Conservation (phyloP, 2,329 filamentous ascomycete genomes). For the Trichoderma hamatum region DNA sequence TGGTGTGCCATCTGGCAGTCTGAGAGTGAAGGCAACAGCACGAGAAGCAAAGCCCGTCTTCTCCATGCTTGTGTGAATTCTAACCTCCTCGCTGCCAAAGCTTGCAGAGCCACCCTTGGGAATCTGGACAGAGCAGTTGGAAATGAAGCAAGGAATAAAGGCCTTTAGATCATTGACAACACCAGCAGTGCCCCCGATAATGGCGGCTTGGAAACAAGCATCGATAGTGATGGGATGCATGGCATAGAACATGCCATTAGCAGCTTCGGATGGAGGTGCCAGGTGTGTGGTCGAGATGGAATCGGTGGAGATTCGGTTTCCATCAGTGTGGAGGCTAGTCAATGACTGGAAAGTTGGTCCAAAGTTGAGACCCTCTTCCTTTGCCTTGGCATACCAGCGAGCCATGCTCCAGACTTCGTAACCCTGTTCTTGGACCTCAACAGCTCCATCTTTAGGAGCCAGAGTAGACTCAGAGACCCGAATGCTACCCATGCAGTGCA, state of each 20-base stretch:
- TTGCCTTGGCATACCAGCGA: conserved; percentile 15
- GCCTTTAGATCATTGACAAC: conserved; percentile 1
- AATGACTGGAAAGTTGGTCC: conserved; percentile 9
- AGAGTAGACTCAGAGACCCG: neutral
- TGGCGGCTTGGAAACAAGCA: conserved; percentile 14
- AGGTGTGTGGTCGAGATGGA: conserved; percentile 6
- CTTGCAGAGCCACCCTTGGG: neutral
- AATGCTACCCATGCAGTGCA: conserved; percentile 22
- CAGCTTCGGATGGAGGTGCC: neutral
- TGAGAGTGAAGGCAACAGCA: conserved; percentile 5
- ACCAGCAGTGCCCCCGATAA: conserved; percentile 15
- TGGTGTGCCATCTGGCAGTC: conserved; percentile 4
- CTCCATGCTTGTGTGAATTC: conserved; percentile 19
- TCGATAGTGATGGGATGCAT: conserved; percentile 15
- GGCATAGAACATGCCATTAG: conserved; percentile 14
- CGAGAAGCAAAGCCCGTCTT: conserved; percentile 14
- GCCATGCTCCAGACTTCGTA: conserved; percentile 17
- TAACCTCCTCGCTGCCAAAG: neutral
- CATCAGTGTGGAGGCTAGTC: conserved; percentile 6
- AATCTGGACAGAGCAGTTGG: conserved; percentile 4
- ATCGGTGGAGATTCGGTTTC: conserved; percentile 3
- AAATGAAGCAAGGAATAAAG: conserved; percentile 4
- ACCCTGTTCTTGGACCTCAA: neutral
- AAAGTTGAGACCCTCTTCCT: conserved; percentile 19
- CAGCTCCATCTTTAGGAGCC: neutral